A percentile compares a stretch with the other conserved stretches of the same genome.
These are phyloP conservation scores for Spizellomyces sp. DNA, from an alignment of 192 early-diverging fungal genomes.

Conservation along the genomic window DNA sequence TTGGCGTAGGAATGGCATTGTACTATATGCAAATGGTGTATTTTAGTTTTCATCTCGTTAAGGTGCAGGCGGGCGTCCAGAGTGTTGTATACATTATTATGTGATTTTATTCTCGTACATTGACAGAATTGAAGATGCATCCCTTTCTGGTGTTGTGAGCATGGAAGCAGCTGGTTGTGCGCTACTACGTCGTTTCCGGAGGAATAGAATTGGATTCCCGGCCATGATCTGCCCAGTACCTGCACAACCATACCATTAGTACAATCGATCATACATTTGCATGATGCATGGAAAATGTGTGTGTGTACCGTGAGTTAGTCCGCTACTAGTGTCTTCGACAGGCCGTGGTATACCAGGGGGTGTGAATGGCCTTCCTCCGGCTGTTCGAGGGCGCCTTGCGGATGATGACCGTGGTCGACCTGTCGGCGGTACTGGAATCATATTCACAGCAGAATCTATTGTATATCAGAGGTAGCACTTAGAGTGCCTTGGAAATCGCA, in stretches of 20 bases:
- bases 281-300: neutral
- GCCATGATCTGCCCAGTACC: slow-evolving; percentile 40
- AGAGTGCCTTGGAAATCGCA: too few relatives aligned
- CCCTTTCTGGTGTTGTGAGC: too few relatives aligned
- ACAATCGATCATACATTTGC: neutral
- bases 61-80: too few relatives aligned
- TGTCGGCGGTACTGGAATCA: neutral
- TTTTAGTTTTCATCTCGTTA: too few relatives aligned
- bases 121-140: too few relatives aligned
- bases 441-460: too few relatives aligned
- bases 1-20: too few relatives aligned
- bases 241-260: slow-evolving; percentile 2
- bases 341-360: neutral
- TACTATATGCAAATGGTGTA: too few relatives aligned
- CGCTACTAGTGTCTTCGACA: slow-evolving; percentile 35
- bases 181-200: slow-evolving; percentile 23
- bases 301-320: slow-evolving; percentile 36
- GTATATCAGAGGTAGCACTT: too few relatives aligned
- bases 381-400: slow-evolving; percentile 4
- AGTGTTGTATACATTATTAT: too few relatives aligned
- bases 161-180: neutral
- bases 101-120: too few relatives aligned
- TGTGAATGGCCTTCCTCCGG: slow-evolving; percentile 13
- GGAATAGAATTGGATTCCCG: slow-evolving; percentile 45
- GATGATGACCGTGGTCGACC: neutral